Conservation (phyloP, 306 rosid genomes). For the Rosa lucieae region DNA sequence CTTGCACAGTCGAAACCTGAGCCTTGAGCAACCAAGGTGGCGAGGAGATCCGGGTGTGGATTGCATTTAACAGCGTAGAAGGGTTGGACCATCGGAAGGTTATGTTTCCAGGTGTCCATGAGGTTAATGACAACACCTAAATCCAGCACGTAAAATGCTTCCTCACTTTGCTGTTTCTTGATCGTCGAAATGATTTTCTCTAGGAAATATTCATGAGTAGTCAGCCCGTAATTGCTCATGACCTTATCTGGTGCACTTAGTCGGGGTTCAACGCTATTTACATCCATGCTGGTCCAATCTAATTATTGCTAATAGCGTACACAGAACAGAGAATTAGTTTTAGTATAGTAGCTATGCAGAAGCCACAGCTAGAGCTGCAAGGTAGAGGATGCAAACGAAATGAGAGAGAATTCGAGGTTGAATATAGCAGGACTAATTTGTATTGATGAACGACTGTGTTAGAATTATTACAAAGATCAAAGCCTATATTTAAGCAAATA, state of each 20-base stretch:
- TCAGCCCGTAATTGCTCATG: neutral
- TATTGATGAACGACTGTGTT: too few relatives aligned
- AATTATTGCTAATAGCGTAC: too few relatives aligned
- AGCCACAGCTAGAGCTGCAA: too few relatives aligned
- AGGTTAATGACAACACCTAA: slow-evolving; percentile 27
- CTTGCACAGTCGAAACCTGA: slow-evolving; percentile 58
- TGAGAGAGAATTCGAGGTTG: too few relatives aligned
- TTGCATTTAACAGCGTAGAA: slow-evolving; percentile 64
- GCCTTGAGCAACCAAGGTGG: slow-evolving; percentile 46
- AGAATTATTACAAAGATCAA: too few relatives aligned
- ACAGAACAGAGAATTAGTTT: too few relatives aligned
- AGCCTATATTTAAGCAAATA: too few relatives aligned
- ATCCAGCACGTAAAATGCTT: slow-evolving; percentile 43
- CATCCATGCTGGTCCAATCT: neutral
- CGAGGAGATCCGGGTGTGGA: slow-evolving; percentile 39
- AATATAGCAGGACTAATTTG: too few relatives aligned
- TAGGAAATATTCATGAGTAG: neutral
- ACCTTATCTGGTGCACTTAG: neutral
- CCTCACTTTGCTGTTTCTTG: slow-evolving; percentile 4
- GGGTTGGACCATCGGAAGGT: slow-evolving; percentile 45
- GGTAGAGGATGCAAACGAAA: too few relatives aligned
- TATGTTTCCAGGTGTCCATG: slow-evolving; percentile 36
- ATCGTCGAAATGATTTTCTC: neutral
- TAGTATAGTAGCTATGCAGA: too few relatives aligned
- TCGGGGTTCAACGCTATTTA: neutral